A percentile compares a stretch with the other conserved stretches of the same genome.
Evolutionary conservation across 139 green algal species (phyloP).

Genomic region (Desmodesmus armatus): DNA sequence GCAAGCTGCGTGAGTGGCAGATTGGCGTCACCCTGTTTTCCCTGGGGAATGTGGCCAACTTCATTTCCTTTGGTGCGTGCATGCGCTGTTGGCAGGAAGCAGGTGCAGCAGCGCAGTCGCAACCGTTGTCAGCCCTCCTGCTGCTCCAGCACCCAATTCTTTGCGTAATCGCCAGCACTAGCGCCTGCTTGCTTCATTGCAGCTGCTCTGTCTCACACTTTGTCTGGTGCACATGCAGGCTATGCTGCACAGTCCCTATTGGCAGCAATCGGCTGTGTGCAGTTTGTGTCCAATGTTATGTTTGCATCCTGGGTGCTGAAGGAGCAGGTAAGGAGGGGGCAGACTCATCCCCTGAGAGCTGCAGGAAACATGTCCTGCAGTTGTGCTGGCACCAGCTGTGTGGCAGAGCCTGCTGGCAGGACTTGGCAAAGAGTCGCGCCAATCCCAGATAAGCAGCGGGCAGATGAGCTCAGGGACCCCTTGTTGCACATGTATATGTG

Average conservation of each 20-base stretch:
- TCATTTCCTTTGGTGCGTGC: conserved; percentile 75
- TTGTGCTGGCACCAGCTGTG: too few relatives aligned
- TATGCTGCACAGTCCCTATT: conserved; percentile 91
- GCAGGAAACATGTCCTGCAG: too few relatives aligned
- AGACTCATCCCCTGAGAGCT: too few relatives aligned
- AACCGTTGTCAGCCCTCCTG: neutral
- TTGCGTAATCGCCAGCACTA: neutral
- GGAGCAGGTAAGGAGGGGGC: conserved; percentile 67
- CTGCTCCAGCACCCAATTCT: neutral
- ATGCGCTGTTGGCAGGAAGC: neutral
- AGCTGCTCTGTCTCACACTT: neutral
- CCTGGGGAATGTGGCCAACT: conserved; percentile 83
- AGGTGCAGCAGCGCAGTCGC: neutral
- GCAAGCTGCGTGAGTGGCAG: conserved; percentile 72
- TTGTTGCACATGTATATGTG: too few relatives aligned
- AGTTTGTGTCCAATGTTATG: conserved; percentile 91
- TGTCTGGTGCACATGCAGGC: conserved; percentile 52
- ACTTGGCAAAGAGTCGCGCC: too few relatives aligned
- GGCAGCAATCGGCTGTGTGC: conserved; percentile 83
- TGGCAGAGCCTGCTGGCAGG: too few relatives aligned
- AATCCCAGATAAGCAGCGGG: too few relatives aligned
- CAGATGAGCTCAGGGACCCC: too few relatives aligned
- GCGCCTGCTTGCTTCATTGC: neutral
- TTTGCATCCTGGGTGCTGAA: conserved; percentile 85
- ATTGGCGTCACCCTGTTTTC: conserved; percentile 77